Evolutionary conservation across 1,284 basidiomycete species (phyloP).

Genomic region (Coniophora puteana): DNA sequence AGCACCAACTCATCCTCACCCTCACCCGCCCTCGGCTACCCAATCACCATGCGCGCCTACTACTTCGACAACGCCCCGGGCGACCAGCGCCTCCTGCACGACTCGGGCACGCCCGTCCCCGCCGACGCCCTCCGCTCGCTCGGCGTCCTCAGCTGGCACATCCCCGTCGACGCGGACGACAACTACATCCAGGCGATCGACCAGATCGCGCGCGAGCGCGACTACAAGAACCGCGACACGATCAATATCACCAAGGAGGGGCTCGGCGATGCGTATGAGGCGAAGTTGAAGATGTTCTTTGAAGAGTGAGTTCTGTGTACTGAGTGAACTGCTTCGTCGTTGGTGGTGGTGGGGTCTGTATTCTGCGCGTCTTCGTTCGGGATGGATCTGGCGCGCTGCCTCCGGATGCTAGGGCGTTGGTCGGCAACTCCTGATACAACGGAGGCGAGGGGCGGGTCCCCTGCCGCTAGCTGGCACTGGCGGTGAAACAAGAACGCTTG

Average conservation of each 20-base stretch:
- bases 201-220: constrained; percentile 57
- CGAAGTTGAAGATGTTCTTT: constrained; percentile 78
- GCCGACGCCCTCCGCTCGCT: constrained; percentile 45
- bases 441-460: no score
- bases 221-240: constrained; percentile 76
- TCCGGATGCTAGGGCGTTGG: no score
- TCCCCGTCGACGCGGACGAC: constrained; percentile 50
- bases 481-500: no score
- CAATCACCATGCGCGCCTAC: constrained; percentile 75
- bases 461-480: no score
- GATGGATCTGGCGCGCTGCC: no score
- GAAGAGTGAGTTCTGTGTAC: constrained; percentile 53
- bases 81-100: constrained; percentile 76
- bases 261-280: constrained; percentile 76
- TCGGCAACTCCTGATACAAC: no score
- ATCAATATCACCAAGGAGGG: constrained; percentile 73
- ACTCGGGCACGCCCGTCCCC: constrained; percentile 54
- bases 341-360: no score
- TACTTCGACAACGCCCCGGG: constrained; percentile 75
- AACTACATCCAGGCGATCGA: constrained; percentile 50
- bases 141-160: constrained; percentile 59
- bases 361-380: no score
- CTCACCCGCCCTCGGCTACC: no score
- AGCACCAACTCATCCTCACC: no score
- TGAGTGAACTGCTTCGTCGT: no score